phyloP scores from a whole-genome alignment of 164 flowering plant species.

The Houttuynia cordata region DNA sequence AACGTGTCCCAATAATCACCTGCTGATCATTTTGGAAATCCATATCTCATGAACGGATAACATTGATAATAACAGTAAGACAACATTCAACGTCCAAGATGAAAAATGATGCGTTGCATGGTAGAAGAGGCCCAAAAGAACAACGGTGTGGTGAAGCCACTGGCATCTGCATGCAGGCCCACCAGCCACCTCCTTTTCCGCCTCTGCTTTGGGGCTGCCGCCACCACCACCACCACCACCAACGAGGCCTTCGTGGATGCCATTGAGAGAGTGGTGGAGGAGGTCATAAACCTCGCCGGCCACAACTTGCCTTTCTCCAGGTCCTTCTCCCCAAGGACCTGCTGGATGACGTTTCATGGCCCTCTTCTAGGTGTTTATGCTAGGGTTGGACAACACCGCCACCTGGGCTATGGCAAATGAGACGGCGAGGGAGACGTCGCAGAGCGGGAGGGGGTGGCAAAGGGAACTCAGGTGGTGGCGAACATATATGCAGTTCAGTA shows the following conservation, averaged over 20 bases:
- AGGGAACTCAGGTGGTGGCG: constrained; percentile 11
- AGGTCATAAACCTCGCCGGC: constrained; percentile 1
- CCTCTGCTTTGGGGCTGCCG: constrained; percentile 5
- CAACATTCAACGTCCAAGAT: too few species aligned
- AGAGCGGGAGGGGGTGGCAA: constrained; percentile 6
- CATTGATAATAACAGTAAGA: too few species aligned
- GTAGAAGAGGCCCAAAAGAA: constrained; percentile 6
- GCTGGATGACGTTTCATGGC: constrained; percentile 5
- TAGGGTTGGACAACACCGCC: constrained; percentile 11
- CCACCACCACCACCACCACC: too few species aligned
- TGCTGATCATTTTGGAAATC: too few species aligned
- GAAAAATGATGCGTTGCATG: constrained; percentile 2
- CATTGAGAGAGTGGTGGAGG: constrained; percentile 6
- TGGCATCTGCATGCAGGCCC: neutral
- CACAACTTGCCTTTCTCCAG: too few species aligned
- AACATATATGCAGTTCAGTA: constrained; percentile 11
- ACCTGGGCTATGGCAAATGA: constrained; percentile 16
- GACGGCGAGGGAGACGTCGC: constrained; percentile 5
- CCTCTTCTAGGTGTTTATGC: constrained; percentile 9
- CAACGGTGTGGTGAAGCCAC: too few species aligned
- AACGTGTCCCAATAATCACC: too few species aligned
- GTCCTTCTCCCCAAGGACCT: too few species aligned
- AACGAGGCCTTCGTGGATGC: constrained; percentile 1
- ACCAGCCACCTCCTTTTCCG: neutral
- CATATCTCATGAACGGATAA: too few species aligned